These are phyloP conservation scores for Hypoxylon subgilvum DNA, from an alignment of 495 filamentous ascomycete species.

Conservation along the genomic window DNA sequence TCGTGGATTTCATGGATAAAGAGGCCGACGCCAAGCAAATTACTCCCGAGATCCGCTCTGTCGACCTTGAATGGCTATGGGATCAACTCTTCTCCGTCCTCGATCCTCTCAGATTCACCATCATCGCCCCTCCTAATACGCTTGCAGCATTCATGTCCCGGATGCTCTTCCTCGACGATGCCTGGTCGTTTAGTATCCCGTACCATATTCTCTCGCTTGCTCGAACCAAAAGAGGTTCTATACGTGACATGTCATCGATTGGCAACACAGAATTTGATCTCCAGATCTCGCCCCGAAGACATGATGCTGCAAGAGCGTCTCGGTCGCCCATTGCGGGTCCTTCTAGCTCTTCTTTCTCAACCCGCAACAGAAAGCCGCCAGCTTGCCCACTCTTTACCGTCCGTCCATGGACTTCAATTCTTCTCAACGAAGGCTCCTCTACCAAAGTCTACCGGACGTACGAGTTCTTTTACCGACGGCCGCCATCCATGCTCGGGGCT, in stretches of 20 bases:
- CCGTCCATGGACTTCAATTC: slow-evolving; percentile 49
- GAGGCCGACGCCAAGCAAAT: slow-evolving; percentile 27
- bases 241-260: slow-evolving; percentile 1
- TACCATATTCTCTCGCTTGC: slow-evolving; percentile 54
- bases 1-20: slow-evolving; percentile 28
- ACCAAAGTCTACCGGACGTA: slow-evolving; percentile 46
- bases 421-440: slow-evolving; percentile 53
- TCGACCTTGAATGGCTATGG: slow-evolving; percentile 53
- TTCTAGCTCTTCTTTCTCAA: background rate
- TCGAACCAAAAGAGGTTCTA: slow-evolving; percentile 9
- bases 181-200: slow-evolving; percentile 47
- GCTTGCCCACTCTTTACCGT: slow-evolving; percentile 45
- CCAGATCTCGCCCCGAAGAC: slow-evolving; percentile 3
- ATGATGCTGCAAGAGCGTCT: background rate
- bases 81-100: slow-evolving; percentile 47
- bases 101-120: slow-evolving; percentile 49
- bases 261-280: slow-evolving; percentile 3
- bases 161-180: slow-evolving; percentile 45
- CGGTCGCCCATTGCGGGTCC: background rate
- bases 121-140: slow-evolving; percentile 50
- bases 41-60: slow-evolving; percentile 30
- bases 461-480: slow-evolving; percentile 47
- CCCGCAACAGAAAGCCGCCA: slow-evolving; percentile 19
- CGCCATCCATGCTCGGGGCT: slow-evolving; percentile 48
- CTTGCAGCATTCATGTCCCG: slow-evolving; percentile 50